phyloP scores from a whole-genome alignment of 2,329 filamentous ascomycete genomes.

The Aspergillus intermedius region DNA sequence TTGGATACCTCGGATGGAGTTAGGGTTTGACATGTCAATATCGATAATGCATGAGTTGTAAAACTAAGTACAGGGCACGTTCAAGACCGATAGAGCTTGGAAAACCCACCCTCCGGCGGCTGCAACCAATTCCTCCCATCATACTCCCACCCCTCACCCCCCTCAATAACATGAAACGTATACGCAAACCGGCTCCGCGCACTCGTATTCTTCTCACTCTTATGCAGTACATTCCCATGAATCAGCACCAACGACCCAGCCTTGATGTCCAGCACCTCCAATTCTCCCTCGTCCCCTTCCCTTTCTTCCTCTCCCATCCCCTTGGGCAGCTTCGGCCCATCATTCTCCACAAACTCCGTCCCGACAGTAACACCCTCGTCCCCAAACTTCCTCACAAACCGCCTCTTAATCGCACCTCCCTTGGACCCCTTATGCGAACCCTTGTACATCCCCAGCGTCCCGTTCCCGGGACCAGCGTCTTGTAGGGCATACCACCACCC shows the following conservation, averaged over 20 bases:
- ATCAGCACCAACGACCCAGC: conserved; percentile 87
- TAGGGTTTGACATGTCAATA: conserved; percentile 6
- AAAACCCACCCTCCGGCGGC: conserved; percentile 72
- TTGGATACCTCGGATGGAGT: conserved; percentile 16
- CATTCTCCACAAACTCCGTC: conserved; percentile 68
- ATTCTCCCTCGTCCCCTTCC: conserved; percentile 39
- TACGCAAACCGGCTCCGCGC: conserved; percentile 87
- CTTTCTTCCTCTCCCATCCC: conserved; percentile 40
- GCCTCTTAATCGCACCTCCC: conserved; percentile 61
- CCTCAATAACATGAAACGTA: conserved; percentile 95
- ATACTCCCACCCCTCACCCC: conserved; percentile 59
- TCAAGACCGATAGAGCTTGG: conserved; percentile 47
- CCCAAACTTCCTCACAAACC: conserved; percentile 59
- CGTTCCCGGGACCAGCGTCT: conserved; percentile 80
- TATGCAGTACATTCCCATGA: conserved; percentile 91
- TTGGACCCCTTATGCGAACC: conserved; percentile 60
- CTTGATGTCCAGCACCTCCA: conserved; percentile 79
- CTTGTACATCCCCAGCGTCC: conserved; percentile 77
- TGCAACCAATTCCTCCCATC: conserved; percentile 92
- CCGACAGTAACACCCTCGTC: conserved; percentile 32
- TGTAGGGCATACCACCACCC: conserved; percentile 98
- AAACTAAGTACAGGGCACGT: neutral
- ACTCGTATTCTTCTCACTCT: conserved; percentile 89
- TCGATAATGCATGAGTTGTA: neutral
- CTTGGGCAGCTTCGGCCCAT: conserved; percentile 57